Evolutionary conservation across 306 rosid species (phyloP), one percentile per base, ranked within the genome.

Genomic region (Vicia faba): DNA sequence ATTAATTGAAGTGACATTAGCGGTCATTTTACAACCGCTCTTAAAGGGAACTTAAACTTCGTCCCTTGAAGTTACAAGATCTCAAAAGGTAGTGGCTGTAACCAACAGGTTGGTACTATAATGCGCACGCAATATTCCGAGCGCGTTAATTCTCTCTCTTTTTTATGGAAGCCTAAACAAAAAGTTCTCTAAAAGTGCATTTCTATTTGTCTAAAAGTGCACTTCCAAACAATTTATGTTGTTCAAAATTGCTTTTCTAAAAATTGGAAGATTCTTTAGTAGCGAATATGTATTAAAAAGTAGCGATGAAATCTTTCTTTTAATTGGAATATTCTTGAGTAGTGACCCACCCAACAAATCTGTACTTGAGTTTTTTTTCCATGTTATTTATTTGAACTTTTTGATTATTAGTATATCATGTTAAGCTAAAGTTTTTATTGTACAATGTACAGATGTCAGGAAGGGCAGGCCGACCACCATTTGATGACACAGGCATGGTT

Each of bases 391-490:
- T 51, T 69, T 35, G 9, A 9, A 11, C 53, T 45, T 12, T 70
- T 63, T 39, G 33, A 76, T 38, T 77, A 64, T 40, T 31, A 19
- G 20, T 28, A 53, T 60, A 54, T 59, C 14, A 49, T 40, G 29
- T 43, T 41, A 19, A 28, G 61, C 62, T 62, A 20, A 75, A 70
- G 5, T 3, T 20, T 55, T 65, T 75, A 13, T 43, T 41, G 13
- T 61, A 79, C 84, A 92, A 96, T 41, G 15, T 64, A 80, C 84
- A 92, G 98, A 92, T 92, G 98, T 80, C 89, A 5, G 98, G 98
- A 73, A 84, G 98, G 79, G 98, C 98, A 62, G 98, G 96, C 59
- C 92, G 98, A 62, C 98, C 98, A 68, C 98, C 96, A 40, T 92
- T 92, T 76, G 96, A 92, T 86, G 98, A 92, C 69, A 86, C 96